Evolutionary conservation across 495 filamentous ascomycete species (phyloP).

Genomic region (Neurospora sublineolata): DNA sequence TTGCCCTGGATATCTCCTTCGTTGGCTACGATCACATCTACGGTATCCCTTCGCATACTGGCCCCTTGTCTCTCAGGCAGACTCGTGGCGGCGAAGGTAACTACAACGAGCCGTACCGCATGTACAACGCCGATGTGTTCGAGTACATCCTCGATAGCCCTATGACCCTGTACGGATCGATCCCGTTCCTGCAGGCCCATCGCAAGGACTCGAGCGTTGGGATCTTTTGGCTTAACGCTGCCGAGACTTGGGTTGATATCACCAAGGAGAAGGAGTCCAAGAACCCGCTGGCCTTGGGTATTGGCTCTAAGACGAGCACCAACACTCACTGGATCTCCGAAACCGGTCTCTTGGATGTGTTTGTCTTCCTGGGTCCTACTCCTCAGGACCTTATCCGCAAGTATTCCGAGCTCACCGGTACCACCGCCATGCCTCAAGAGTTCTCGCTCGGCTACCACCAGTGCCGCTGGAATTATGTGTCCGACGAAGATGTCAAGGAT

Average conservation of each 20-base stretch:
- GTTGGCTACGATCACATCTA: constrained; percentile 85
- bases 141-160: constrained; percentile 94
- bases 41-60: constrained; percentile 90
- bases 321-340: constrained; percentile 97
- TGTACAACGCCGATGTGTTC: constrained; percentile 95
- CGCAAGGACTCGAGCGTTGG: constrained; percentile 86
- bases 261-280: constrained; percentile 62
- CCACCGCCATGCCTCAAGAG: constrained; percentile 75
- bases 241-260: constrained; percentile 95
- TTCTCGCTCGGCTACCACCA: constrained; percentile 93
- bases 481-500: constrained; percentile 90
- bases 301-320: constrained; percentile 56
- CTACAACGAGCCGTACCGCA: constrained; percentile 82
- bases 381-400: constrained; percentile 66
- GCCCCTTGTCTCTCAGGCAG: constrained; percentile 74
- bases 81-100: constrained; percentile 79
- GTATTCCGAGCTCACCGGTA: constrained; percentile 91
- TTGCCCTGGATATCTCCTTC: constrained; percentile 85
- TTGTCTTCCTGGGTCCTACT: constrained; percentile 83
- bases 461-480: constrained; percentile 97
- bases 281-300: constrained; percentile 69
- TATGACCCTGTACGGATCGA: constrained; percentile 95
- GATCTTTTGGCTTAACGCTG: constrained; percentile 97
- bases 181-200: constrained; percentile 95
- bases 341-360: constrained; percentile 76